Conservation (phyloP, 768 basidiomycete species). For the Tricholoma sp. region DNA sequence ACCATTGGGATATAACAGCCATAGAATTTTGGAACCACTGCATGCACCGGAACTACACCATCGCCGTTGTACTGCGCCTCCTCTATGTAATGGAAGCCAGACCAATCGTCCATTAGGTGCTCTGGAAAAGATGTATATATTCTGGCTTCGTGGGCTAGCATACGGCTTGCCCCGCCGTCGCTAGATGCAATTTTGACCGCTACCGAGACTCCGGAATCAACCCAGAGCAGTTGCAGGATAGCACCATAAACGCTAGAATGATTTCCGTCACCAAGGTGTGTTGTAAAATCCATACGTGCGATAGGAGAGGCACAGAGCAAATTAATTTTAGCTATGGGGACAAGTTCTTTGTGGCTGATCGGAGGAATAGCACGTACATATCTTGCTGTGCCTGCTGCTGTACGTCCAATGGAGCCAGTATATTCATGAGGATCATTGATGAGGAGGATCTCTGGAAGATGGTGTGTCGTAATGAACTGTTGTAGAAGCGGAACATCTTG, state of each 20-base stretch:
- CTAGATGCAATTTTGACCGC: slow-evolving; percentile 32
- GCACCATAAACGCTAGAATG: slow-evolving; percentile 32
- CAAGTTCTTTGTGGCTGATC: neutral
- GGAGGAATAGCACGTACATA: neutral
- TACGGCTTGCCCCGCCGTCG: slow-evolving; percentile 16
- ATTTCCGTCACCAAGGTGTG: slow-evolving; percentile 15
- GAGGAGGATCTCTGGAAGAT: slow-evolving; percentile 19
- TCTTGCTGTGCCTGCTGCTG: slow-evolving; percentile 4
- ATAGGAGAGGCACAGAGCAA: neutral
- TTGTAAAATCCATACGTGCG: neutral
- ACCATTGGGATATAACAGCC: slow-evolving; percentile 36
- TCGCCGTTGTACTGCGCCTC: slow-evolving; percentile 15
- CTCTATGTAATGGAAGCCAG: slow-evolving; percentile 27
- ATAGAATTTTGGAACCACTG: slow-evolving; percentile 46
- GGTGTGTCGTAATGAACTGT: slow-evolving; percentile 16
- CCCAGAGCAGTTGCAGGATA: slow-evolving; percentile 26
- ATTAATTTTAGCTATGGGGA: slow-evolving; percentile 2
- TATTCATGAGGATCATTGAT: slow-evolving; percentile 16
- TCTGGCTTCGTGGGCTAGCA: slow-evolving; percentile 27
- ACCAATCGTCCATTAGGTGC: slow-evolving; percentile 29
- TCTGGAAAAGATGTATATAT: slow-evolving; percentile 27
- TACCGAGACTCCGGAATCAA: slow-evolving; percentile 22
- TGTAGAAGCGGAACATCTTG: neutral
- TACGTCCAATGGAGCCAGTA: neutral
- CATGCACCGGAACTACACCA: slow-evolving; percentile 29